A percentile compares a stretch with the other conserved stretches of the same genome.
phyloP scores from a whole-genome alignment of 2,329 filamentous ascomycete genomes.

The Lecanicillium sp. region DNA sequence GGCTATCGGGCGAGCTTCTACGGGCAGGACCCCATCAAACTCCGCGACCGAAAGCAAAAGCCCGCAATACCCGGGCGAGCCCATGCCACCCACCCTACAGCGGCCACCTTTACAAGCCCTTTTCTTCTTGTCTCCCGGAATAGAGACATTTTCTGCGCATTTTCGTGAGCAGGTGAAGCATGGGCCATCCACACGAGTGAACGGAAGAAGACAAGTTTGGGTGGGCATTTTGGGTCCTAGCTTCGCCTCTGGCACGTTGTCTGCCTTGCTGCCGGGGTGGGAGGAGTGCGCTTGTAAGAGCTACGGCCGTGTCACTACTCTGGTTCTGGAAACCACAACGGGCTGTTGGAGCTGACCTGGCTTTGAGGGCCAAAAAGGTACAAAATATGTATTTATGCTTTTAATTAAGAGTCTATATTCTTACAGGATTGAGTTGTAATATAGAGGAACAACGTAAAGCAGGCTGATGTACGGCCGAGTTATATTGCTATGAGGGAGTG shows the following conservation, averaged over 20 bases:
- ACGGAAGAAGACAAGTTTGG: not conserved
- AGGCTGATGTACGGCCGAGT: not conserved
- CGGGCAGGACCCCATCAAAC: not conserved
- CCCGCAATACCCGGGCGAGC: not conserved
- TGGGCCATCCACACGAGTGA: not conserved
- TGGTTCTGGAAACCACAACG: too few relatives aligned
- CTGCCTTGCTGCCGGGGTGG: not conserved
- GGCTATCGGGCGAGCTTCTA: too few relatives aligned
- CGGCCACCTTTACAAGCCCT: not conserved
- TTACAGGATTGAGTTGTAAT: not conserved
- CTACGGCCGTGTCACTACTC: not conserved
- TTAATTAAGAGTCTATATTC: not conserved
- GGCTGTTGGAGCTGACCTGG: too few relatives aligned
- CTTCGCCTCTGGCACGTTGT: not conserved
- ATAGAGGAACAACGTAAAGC: not conserved
- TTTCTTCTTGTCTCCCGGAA: not conserved
- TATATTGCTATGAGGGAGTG: not conserved
- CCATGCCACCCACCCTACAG: not conserved
- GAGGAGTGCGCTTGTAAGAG: not conserved
- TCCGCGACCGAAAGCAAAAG: not conserved
- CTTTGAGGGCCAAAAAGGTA: too few relatives aligned
- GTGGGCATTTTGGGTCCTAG: not conserved
- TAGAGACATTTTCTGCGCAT: not conserved
- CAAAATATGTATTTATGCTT: not conserved
- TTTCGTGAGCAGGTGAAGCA: not conserved